These are phyloP conservation scores for Penicillium salamii DNA, from an alignment of 495 filamentous ascomycete species.

Conservation along the genomic window DNA sequence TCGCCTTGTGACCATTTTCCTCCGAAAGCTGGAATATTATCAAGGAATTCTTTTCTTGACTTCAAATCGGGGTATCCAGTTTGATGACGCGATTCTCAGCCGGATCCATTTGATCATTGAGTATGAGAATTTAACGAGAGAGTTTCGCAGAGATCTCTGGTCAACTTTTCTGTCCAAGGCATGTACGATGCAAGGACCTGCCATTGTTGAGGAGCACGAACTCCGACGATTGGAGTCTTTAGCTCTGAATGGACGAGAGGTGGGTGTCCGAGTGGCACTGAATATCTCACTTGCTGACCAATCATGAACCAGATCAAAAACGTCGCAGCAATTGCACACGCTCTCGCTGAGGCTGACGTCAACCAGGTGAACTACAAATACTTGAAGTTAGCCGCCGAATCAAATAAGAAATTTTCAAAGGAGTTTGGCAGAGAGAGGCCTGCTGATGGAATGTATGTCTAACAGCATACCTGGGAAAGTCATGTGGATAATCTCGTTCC, in stretches of 20 bases:
- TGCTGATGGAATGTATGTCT: constrained; percentile 13
- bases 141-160: constrained; percentile 25
- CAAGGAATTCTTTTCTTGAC: constrained; percentile 37
- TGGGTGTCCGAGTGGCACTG: constrained; percentile 4
- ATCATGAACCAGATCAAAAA: constrained; percentile 23
- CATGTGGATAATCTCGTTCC: not conserved
- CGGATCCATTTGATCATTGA: constrained; percentile 42
- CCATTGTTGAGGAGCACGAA: constrained; percentile 13
- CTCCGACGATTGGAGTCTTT: constrained; percentile 15
- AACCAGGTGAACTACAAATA: constrained; percentile 21
- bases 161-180: constrained; percentile 11
- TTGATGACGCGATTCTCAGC: constrained; percentile 45
- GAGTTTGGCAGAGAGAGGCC: constrained; percentile 14
- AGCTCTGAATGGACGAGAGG: constrained; percentile 25
- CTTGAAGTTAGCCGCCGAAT: constrained; percentile 18
- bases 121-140: constrained; percentile 33
- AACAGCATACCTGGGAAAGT: not conserved
- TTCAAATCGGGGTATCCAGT: constrained; percentile 23
- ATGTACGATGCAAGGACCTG: constrained; percentile 14
- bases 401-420: constrained; percentile 19
- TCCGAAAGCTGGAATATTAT: constrained; percentile 57
- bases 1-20: constrained; percentile 39
- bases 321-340: constrained; percentile 17
- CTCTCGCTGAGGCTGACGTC: constrained; percentile 12
- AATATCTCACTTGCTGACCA: constrained; percentile 9